phyloP scores from a whole-genome alignment of 768 basidiomycete species.

The Cyclocybe aegerita region DNA sequence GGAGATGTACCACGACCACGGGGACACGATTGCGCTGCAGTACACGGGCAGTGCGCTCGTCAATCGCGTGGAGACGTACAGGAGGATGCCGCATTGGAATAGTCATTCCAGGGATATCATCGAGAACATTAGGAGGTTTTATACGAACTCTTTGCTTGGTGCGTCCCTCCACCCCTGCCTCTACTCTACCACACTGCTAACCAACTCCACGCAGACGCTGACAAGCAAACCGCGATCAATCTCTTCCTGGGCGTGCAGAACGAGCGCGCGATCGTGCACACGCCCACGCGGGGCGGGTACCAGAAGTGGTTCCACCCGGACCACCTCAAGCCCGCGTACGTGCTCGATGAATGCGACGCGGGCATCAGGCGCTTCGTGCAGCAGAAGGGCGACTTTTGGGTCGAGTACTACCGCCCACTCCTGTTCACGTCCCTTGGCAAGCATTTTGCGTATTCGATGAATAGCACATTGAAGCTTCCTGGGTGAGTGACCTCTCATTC shows the following conservation, averaged over 20 bases:
- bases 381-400: constrained; percentile 75
- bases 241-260: constrained; percentile 86
- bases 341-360: constrained; percentile 60
- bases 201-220: constrained; percentile 62
- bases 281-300: constrained; percentile 69
- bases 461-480: constrained; percentile 79
- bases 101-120: constrained; percentile 96
- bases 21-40: constrained; percentile 92
- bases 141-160: constrained; percentile 93
- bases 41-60: constrained; percentile 97
- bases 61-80: constrained; percentile 94
- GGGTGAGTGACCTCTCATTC: constrained; percentile 47
- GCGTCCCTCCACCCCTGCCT: background rate
- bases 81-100: constrained; percentile 95
- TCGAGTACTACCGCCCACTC: constrained; percentile 84
- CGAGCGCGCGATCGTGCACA: constrained; percentile 47
- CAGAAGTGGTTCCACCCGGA: constrained; percentile 82
- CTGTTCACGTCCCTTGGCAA: constrained; percentile 84
- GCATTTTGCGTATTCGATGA: constrained; percentile 93
- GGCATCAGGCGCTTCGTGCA: constrained; percentile 62
- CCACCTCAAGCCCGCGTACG: constrained; percentile 68
- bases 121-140: constrained; percentile 92
- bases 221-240: constrained; percentile 97
- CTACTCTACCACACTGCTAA: background rate
- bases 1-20: constrained; percentile 98